Evolutionary conservation across 805 yeast species (phyloP), one percentile per base, ranked within the genome.

Genomic region (Yarrowia yakushimensis): DNA sequence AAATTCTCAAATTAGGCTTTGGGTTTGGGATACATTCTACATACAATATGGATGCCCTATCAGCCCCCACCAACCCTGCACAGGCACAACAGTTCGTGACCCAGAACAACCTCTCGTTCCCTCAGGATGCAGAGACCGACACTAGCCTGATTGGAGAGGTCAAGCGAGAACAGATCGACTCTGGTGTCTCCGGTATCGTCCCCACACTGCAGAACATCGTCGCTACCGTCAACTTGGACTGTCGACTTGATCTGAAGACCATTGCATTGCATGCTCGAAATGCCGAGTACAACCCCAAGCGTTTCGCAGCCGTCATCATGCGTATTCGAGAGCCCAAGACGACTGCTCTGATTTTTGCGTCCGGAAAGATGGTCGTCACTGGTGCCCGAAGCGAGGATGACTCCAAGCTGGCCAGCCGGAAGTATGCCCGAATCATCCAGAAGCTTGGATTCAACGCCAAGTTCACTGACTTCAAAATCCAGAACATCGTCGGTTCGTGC

Each of bases 281-380:
- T 76, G 99, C 99, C 34, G 99, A 94, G 75, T 94, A 94, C 77
- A 94, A 94, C 71, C 99, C 99, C 59, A 90, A 74, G 74, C 96
- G 99, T 79, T 94, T 94, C 79, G 99, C 99, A 13, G 99, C 99
- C 64, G 99, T 94, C 55, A 94, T 94, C 69, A 94, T 94, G 99
- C 89, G 99, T 81, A 94, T 94, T 69, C 85, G 99, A 76, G 99
- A 94, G 74, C 99, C 99, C 17, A 94, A 94, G 75, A 94, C 99
- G 0, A 94, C 99, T 1, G 98, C 99, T 0, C 81, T 94, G 68
- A 94, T 94, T 67, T 94, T 94, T 75, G 99, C 99, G 1, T 91
- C 97, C 1, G 99, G 99, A 71, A 94, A 94, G 76, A 94, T 94
- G 99, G 99, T 94, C 68, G 99, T 94, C 15, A 94, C 98, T 30